Evolutionary conservation across 2,329 filamentous ascomycete species (phyloP).

Genomic region (Fusarium torulosum): DNA sequence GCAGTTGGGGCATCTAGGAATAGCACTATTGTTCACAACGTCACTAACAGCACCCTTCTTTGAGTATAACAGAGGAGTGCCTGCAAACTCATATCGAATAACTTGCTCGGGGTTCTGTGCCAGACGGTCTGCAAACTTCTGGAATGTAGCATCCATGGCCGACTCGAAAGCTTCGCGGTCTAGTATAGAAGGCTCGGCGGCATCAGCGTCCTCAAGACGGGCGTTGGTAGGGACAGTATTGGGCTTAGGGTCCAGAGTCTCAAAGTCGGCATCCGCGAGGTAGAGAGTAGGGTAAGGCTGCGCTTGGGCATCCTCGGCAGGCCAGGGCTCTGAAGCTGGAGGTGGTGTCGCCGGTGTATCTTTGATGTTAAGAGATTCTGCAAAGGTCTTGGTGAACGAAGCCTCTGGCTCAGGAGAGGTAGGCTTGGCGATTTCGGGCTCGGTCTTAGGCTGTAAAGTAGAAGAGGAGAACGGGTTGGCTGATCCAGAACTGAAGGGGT

Average conservation of each 20-base stretch:
- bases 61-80: conserved; percentile 82
- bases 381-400: conserved; percentile 72
- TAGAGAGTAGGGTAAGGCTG: conserved; percentile 80
- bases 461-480: conserved; percentile 53
- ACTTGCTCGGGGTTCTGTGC: conserved; percentile 86
- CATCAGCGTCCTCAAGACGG: conserved; percentile 57
- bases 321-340: conserved; percentile 78
- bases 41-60: conserved; percentile 80
- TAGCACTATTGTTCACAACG: conserved; percentile 64
- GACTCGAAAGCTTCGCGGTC: conserved; percentile 81
- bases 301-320: conserved; percentile 72
- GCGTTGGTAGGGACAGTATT: conserved; percentile 63
- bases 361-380: conserved; percentile 82
- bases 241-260: conserved; percentile 77
- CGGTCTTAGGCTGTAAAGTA: conserved; percentile 44
- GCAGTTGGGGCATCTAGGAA: conserved; percentile 84
- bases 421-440: conserved; percentile 51
- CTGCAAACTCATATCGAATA: conserved; percentile 82
- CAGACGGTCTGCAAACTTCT: conserved; percentile 82
- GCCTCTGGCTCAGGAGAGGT: conserved; percentile 46
- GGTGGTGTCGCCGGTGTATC: conserved; percentile 54
- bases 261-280: conserved; percentile 90
- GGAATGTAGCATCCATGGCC: conserved; percentile 79
- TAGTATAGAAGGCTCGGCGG: conserved; percentile 60
- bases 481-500: conserved; percentile 50